Conservation (phyloP, 1,284 basidiomycete genomes). For the Waitea zeae region DNA sequence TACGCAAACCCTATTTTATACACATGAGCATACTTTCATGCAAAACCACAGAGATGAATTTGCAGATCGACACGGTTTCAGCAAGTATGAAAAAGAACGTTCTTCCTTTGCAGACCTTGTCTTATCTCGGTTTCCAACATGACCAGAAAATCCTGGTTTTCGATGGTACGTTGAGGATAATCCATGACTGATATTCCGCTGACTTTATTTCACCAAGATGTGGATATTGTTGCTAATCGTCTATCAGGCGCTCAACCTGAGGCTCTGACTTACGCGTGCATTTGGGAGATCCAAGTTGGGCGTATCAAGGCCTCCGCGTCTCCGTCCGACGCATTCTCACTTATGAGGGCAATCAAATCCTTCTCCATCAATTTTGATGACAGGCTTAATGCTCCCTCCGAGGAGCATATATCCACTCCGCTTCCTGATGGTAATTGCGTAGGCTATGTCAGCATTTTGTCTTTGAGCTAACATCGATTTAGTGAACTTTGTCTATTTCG, state of each 20-base stretch:
- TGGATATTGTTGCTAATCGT: slow-evolving; percentile 69
- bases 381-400: slow-evolving; percentile 62
- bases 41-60: slow-evolving; percentile 73
- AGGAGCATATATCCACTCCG: slow-evolving; percentile 39
- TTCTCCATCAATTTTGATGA: slow-evolving; percentile 63
- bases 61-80: slow-evolving; percentile 30
- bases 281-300: slow-evolving; percentile 73
- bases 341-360: slow-evolving; percentile 35
- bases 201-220: slow-evolving; percentile 24
- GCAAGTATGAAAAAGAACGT: neutral
- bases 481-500: slow-evolving; percentile 64
- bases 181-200: no score
- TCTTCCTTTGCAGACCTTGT: slow-evolving; percentile 10
- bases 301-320: slow-evolving; percentile 40
- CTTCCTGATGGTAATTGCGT: slow-evolving; percentile 56
- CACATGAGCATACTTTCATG: no score
- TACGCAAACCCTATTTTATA: no score
- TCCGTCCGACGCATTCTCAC: slow-evolving; percentile 31
- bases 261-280: slow-evolving; percentile 75
- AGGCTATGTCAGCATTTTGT: no score
- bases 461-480: no score
- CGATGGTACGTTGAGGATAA: slow-evolving; percentile 50
- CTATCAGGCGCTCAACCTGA: slow-evolving; percentile 77
- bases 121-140: slow-evolving; percentile 9
- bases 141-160: slow-evolving; percentile 31